A percentile compares a stretch with the other conserved stretches of the same genome.
Conservation (phyloP, 768 basidiomycete genomes). For the Russula sp. region DNA sequence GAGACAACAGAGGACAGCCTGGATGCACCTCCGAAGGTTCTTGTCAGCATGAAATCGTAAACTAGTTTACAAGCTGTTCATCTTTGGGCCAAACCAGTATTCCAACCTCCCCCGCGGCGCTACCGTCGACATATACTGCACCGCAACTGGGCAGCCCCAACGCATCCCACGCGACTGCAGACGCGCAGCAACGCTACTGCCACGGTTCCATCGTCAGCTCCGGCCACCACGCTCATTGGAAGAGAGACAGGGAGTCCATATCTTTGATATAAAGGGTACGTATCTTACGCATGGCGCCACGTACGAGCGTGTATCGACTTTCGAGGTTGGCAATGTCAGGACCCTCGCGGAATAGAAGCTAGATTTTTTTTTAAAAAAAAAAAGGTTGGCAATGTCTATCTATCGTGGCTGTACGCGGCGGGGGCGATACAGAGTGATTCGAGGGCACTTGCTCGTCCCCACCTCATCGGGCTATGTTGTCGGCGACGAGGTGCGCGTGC, state of each 20-base stretch:
- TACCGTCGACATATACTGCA: constrained; percentile 25
- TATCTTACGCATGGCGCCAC: constrained; percentile 17
- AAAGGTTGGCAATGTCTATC: constrained; percentile 3
- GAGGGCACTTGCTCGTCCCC: constrained; percentile 5
- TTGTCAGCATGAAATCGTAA: not conserved
- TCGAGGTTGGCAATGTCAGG: constrained; percentile 2
- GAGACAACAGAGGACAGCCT: no score
- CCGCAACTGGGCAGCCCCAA: constrained; percentile 30
- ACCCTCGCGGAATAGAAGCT: no score
- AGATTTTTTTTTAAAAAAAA: no score
- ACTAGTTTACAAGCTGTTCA: not conserved
- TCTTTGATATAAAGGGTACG: not conserved
- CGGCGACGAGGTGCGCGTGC: not conserved
- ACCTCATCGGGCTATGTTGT: not conserved
- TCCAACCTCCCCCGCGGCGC: not conserved
- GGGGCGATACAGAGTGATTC: constrained; percentile 16
- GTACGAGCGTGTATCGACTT: constrained; percentile 10
- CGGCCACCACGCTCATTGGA: not conserved
- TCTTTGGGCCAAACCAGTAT: constrained; percentile 9
- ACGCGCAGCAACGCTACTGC: constrained; percentile 32
- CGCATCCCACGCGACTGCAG: constrained; percentile 27
- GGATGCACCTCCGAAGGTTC: no score
- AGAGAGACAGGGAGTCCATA: not conserved
- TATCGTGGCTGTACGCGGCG: constrained; percentile 10
- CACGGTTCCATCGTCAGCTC: constrained; percentile 10